phyloP scores from a whole-genome alignment of 208 protist species.

The Kentomonas sorsogonicus region DNA sequence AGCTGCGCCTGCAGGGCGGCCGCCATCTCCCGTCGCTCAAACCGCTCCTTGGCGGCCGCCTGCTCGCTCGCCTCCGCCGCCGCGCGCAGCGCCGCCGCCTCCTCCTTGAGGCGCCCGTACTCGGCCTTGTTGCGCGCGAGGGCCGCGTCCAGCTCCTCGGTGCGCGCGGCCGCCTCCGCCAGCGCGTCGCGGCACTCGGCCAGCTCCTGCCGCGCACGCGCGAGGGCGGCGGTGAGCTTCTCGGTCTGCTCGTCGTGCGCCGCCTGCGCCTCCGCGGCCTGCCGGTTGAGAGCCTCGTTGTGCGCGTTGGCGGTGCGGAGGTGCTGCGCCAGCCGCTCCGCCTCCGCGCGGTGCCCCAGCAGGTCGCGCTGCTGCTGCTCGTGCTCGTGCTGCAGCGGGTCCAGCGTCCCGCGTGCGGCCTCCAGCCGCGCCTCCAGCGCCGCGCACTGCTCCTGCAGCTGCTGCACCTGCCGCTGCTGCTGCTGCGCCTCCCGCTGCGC shows the following conservation, averaged over 20 bases:
- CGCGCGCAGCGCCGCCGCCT: conserved; percentile 14
- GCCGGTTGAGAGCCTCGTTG: conserved; percentile 46
- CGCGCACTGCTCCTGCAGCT: conserved; percentile 12
- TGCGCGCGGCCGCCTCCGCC: conserved; percentile 34
- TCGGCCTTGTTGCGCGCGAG: too few species aligned
- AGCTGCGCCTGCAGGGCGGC: conserved; percentile 36
- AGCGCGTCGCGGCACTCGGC: conserved; percentile 34
- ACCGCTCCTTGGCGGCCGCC: conserved; percentile 24
- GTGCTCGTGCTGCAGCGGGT: conserved; percentile 14
- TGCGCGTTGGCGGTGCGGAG: conserved; percentile 39
- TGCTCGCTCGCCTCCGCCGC: conserved; percentile 27
- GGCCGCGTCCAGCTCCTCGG: conserved; percentile 35
- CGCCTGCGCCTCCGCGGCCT: conserved; percentile 39
- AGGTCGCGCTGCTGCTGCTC: conserved; percentile 12
- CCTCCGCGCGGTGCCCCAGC: conserved; percentile 8
- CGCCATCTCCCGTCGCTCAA: conserved; percentile 30
- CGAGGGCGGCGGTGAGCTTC: conserved; percentile 33
- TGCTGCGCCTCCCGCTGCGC: conserved; percentile 11
- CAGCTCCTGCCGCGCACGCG: conserved; percentile 61
- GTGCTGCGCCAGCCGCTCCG: conserved; percentile 33
- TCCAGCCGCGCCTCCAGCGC: conserved; percentile 5
- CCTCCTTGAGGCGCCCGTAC: conserved; percentile 19
- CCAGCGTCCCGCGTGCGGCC: conserved; percentile 12
- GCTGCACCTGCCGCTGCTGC: conserved; percentile 10
- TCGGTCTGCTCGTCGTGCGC: conserved; percentile 21